Percentiles rank a stretch among this genome's conserved stretches.
phyloP scores from a whole-genome alignment of 305 asterid species.

The Lippia alba region DNA sequence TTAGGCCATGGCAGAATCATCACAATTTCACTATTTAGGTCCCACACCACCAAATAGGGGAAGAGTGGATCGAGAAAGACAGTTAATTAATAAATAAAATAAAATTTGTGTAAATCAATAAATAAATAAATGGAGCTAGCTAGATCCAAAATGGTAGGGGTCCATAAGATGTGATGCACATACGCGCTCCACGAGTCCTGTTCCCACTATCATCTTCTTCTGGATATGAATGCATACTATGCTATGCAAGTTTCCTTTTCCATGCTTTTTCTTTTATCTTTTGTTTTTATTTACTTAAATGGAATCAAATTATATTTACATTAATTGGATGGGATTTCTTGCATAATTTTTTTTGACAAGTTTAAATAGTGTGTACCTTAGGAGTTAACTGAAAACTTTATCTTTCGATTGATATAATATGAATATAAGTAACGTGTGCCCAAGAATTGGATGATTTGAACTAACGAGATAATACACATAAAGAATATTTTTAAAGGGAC shows the following conservation, averaged over 20 bases:
- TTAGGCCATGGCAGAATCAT: slow-evolving; percentile 3
- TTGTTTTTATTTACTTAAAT: too few species aligned
- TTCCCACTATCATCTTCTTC: slow-evolving; percentile 36
- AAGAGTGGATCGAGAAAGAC: slow-evolving; percentile 9
- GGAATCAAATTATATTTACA: too few species aligned
- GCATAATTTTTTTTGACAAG: too few species aligned
- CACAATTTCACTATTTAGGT: slow-evolving; percentile 27
- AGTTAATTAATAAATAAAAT: background rate
- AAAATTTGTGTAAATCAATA: background rate
- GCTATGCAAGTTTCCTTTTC: background rate
- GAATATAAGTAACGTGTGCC: too few species aligned
- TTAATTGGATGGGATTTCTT: too few species aligned
- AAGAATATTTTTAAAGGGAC: too few species aligned
- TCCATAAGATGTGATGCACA: slow-evolving; percentile 53
- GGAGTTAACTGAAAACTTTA: too few species aligned
- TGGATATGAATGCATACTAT: background rate
- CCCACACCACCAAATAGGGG: slow-evolving; percentile 18
- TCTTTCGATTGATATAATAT: too few species aligned
- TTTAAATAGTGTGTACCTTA: too few species aligned
- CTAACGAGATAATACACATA: too few species aligned
- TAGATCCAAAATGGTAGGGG: slow-evolving; percentile 52
- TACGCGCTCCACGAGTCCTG: slow-evolving; percentile 45
- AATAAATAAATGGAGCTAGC: slow-evolving; percentile 9
- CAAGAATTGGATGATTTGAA: too few species aligned
- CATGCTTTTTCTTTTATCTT: background rate